Evolutionary conservation across 2,329 filamentous ascomycete species (phyloP).

Genomic region (Dactylellina leptospora): DNA sequence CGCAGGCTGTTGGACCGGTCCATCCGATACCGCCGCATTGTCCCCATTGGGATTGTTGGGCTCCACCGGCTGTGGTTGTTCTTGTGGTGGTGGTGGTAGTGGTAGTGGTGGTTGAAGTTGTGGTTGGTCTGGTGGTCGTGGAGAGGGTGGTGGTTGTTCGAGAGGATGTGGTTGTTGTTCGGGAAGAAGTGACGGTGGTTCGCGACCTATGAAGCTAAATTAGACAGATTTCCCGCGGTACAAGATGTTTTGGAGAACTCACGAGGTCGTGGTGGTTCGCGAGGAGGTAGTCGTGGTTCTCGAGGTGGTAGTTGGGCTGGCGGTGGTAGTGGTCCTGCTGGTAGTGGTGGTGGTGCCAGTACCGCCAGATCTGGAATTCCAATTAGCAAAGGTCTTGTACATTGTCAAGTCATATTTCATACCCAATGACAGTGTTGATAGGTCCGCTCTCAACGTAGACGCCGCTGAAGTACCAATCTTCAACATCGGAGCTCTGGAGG

Average conservation of each 20-base stretch:
- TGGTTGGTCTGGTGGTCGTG: slow-evolving; percentile 21
- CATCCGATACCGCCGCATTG: slow-evolving; percentile 57
- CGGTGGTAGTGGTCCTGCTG: slow-evolving; percentile 1
- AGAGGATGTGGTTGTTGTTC: slow-evolving; percentile 9
- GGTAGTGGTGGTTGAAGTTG: slow-evolving; percentile 14
- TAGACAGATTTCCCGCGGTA: background rate
- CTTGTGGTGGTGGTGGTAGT: slow-evolving; percentile 8
- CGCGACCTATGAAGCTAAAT: background rate
- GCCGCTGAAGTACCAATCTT: slow-evolving; percentile 76
- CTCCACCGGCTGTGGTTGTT: slow-evolving; percentile 1
- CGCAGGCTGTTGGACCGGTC: slow-evolving; percentile 40
- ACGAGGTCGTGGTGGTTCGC: slow-evolving; percentile 17
- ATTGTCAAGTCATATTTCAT: too few relatives aligned
- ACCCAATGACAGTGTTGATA: slow-evolving; percentile 60
- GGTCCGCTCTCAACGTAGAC: slow-evolving; percentile 73
- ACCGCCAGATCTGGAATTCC: too few relatives aligned
- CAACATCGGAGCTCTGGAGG: slow-evolving; percentile 59
- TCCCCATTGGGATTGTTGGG: slow-evolving; percentile 39
- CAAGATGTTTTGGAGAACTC: background rate
- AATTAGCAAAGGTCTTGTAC: too few relatives aligned
- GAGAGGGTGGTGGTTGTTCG: slow-evolving; percentile 14
- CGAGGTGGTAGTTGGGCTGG: slow-evolving; percentile 9
- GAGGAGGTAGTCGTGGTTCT: slow-evolving; percentile 1
- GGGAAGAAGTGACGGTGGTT: slow-evolving; percentile 9
- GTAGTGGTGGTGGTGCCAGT: slow-evolving; percentile 23